Evolutionary conservation across 1,139 yeast genomes (phyloP).

Genomic region (Candida dubliniensis): DNA sequence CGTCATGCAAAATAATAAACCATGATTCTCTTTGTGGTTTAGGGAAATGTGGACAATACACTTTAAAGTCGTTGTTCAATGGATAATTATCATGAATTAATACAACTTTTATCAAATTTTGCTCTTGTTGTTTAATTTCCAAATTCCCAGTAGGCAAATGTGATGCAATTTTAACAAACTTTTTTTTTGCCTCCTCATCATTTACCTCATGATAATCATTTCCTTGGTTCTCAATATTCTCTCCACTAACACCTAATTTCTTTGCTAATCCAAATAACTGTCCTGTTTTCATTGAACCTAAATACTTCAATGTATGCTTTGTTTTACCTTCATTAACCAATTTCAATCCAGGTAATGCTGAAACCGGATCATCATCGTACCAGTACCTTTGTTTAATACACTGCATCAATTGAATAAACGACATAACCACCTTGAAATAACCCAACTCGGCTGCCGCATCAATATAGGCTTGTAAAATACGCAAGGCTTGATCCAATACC

Average conservation of each 20-base stretch:
- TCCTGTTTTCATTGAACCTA: constrained; percentile 20
- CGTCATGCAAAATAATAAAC: constrained; percentile 70
- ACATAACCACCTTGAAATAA: constrained; percentile 57
- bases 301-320: constrained; percentile 3
- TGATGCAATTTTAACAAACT: constrained; percentile 45
- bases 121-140: constrained; percentile 30
- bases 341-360: constrained; percentile 69
- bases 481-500: constrained; percentile 88
- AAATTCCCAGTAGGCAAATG: constrained; percentile 51
- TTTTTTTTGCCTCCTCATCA: constrained; percentile 25
- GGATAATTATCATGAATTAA: constrained; percentile 57
- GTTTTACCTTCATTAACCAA: constrained; percentile 28
- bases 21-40: constrained; percentile 92
- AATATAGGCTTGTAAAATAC: constrained; percentile 88
- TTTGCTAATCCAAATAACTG: constrained; percentile 34
- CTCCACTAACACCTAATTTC: constrained; percentile 33
- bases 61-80: constrained; percentile 57
- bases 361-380: constrained; percentile 75
- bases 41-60: constrained; percentile 80
- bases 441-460: constrained; percentile 90
- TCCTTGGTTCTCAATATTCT: constrained; percentile 13
- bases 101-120: constrained; percentile 40
- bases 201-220: not conserved
- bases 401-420: constrained; percentile 72
- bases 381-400: constrained; percentile 87